Evolutionary conservation across 352 stramenopile genomes (phyloP).

Genomic region (Hyaloperonospora arabidopsidis): DNA sequence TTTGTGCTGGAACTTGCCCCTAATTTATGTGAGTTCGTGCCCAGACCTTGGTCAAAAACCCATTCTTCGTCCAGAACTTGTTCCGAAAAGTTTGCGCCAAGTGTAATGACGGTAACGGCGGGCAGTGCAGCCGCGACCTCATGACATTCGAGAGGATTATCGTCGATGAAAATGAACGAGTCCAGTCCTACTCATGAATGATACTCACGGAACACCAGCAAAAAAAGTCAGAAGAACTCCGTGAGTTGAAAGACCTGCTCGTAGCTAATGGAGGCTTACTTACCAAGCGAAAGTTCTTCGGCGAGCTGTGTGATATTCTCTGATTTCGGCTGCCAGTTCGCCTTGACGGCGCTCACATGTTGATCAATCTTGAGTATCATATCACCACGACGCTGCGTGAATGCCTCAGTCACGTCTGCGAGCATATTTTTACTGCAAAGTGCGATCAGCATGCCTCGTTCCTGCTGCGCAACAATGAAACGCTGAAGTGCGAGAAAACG

Average conservation of each 20-base stretch:
- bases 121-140: conserved; percentile 45
- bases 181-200: conserved; percentile 34
- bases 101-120: conserved; percentile 40
- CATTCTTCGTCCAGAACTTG: conserved; percentile 41
- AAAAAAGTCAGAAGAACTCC: background rate
- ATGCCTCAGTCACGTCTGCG: conserved; percentile 44
- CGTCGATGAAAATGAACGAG: conserved; percentile 66
- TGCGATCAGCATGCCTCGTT: conserved; percentile 42
- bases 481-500: conserved; percentile 49
- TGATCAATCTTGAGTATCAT: conserved; percentile 45
- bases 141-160: conserved; percentile 62
- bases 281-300: conserved; percentile 45
- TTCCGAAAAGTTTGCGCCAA: conserved; percentile 31
- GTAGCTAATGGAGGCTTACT: conserved; percentile 2
- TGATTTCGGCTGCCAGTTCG: conserved; percentile 61
- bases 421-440: conserved; percentile 67
- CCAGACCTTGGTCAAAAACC: conserved; percentile 37
- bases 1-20: conserved; percentile 13
- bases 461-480: conserved; percentile 44
- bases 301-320: conserved; percentile 47
- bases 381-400: conserved; percentile 32
- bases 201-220: background rate
- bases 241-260: background rate
- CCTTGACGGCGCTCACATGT: conserved; percentile 40
- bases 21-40: background rate